phyloP scores from a whole-genome alignment of 202 grass and related monocot species.

The Carex arenaria region DNA sequence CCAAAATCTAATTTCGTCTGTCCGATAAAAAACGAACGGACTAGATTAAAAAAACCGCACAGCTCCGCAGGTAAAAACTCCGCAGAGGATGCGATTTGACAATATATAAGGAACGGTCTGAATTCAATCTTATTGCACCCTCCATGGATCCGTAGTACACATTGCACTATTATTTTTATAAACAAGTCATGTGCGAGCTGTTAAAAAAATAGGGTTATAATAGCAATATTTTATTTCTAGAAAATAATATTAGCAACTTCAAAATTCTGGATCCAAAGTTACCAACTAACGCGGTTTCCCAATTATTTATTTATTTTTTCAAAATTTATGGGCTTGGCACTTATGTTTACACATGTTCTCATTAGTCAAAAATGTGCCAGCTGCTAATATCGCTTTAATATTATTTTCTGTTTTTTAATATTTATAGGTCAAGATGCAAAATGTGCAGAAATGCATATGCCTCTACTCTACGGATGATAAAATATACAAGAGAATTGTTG shows the following conservation, averaged over 20 bases:
- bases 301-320: too few species aligned
- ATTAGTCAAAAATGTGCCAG: neutral
- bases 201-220: neutral
- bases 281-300: neutral
- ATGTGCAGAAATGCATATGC: neutral
- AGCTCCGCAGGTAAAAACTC: too few species aligned
- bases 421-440: too few species aligned
- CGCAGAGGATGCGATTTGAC: too few species aligned
- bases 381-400: neutral
- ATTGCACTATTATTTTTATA: neutral
- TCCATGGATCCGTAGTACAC: too few species aligned
- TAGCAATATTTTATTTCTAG: neutral
- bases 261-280: neutral
- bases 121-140: too few species aligned
- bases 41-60: too few species aligned
- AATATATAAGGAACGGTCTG: too few species aligned
- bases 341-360: neutral
- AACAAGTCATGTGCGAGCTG: neutral
- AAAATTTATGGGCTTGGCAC: too few species aligned
- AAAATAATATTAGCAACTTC: neutral
- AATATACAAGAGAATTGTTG: too few species aligned
- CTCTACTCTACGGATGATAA: neutral
- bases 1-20: too few species aligned
- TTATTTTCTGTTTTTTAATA: neutral
- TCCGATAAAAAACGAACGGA: too few species aligned